Evolutionary conservation across 2,329 filamentous ascomycete species (phyloP).

Genomic region (Cytospora paraplurivora): DNA sequence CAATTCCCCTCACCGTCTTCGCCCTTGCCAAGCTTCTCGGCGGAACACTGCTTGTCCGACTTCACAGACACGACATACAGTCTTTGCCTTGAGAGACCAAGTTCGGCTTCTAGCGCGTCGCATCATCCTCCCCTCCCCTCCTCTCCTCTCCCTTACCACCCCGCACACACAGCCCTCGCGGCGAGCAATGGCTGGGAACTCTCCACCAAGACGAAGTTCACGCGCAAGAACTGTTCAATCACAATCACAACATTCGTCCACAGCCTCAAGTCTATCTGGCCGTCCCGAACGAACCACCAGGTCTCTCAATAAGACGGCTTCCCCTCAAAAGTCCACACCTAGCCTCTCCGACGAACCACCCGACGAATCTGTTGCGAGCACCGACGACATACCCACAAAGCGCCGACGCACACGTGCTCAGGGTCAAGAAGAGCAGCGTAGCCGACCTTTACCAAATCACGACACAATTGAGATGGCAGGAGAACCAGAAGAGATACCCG

Average conservation of each 20-base stretch:
- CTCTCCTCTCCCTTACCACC: slow-evolving; percentile 35
- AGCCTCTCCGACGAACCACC: slow-evolving; percentile 71
- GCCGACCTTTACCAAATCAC: slow-evolving; percentile 44
- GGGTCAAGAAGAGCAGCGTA: slow-evolving; percentile 55
- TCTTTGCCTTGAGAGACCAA: slow-evolving; percentile 31
- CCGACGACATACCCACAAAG: slow-evolving; percentile 69
- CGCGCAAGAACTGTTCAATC: slow-evolving; percentile 81
- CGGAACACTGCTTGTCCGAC: slow-evolving; percentile 34
- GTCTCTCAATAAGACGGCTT: slow-evolving; percentile 70
- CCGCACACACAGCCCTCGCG: slow-evolving; percentile 37
- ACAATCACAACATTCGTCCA: slow-evolving; percentile 68
- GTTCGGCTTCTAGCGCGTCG: slow-evolving; percentile 19
- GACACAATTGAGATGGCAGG: slow-evolving; percentile 57
- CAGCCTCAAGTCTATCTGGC: slow-evolving; percentile 74
- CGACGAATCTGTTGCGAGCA: slow-evolving; percentile 58
- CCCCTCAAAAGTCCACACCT: slow-evolving; percentile 74
- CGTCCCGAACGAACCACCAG: slow-evolving; percentile 75
- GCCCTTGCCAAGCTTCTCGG: slow-evolving; percentile 11
- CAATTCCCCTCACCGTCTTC: slow-evolving; percentile 7
- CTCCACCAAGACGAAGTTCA: slow-evolving; percentile 80
- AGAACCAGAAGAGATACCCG: slow-evolving; percentile 69
- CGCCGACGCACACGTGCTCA: slow-evolving; percentile 78
- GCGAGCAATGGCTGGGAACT: slow-evolving; percentile 61
- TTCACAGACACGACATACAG: slow-evolving; percentile 7
- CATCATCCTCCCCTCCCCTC: slow-evolving; percentile 12